These are phyloP conservation scores for Amauroascus verrucosus DNA, from an alignment of 2,329 filamentous ascomycete genomes.

Conservation along the genomic window DNA sequence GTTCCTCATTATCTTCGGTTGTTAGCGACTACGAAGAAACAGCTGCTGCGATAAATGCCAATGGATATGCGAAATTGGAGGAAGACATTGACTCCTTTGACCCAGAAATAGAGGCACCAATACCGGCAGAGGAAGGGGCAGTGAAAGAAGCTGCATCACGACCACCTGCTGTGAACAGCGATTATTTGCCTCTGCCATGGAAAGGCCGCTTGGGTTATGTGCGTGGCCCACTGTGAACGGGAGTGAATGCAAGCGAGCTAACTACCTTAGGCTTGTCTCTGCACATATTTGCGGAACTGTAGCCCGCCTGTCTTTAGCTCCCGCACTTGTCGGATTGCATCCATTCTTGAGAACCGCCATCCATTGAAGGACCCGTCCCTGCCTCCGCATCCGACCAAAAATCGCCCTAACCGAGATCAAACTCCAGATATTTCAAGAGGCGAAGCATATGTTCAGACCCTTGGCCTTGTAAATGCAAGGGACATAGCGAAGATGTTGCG, in stretches of 20 bases:
- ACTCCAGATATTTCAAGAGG: constrained; percentile 58
- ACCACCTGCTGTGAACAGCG: constrained; percentile 70
- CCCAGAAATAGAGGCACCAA: constrained; percentile 46
- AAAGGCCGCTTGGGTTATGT: constrained; percentile 83
- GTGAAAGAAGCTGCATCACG: constrained; percentile 50
- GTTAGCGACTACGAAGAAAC: constrained; percentile 8
- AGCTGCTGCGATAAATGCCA: not conserved
- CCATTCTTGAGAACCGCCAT: constrained; percentile 79
- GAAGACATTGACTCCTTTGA: constrained; percentile 26
- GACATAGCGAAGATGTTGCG: constrained; percentile 77
- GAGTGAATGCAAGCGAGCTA: not conserved
- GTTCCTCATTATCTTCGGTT: constrained; percentile 5
- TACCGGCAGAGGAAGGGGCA: constrained; percentile 46
- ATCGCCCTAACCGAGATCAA: constrained; percentile 66
- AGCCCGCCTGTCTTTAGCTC: constrained; percentile 83
- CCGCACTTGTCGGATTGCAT: constrained; percentile 79
- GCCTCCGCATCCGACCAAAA: constrained; percentile 74
- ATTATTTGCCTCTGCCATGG: constrained; percentile 78
- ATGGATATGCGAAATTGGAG: not conserved
- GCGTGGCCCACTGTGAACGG: too few species aligned
- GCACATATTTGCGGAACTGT: constrained; percentile 75
- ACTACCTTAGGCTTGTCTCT: constrained; percentile 61
- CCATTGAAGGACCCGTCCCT: constrained; percentile 64
- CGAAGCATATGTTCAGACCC: constrained; percentile 59
- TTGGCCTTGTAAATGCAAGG: constrained; percentile 68